phyloP scores from a whole-genome alignment of 495 filamentous ascomycete species.

The Penicilliopsis zonata region DNA sequence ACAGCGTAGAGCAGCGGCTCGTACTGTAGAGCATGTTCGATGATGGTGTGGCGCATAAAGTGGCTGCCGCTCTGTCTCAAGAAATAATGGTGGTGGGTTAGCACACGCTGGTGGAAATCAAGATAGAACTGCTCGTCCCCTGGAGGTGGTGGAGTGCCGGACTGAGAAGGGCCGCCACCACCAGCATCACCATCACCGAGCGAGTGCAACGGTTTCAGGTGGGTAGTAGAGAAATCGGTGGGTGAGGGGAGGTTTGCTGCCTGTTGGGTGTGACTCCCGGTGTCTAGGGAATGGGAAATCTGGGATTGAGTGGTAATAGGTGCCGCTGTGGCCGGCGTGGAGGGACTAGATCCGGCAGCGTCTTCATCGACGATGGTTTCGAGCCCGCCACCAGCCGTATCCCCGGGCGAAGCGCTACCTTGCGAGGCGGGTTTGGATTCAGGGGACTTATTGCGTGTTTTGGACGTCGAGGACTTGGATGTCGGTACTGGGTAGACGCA shows the following conservation, averaged over 20 bases:
- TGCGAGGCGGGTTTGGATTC: conserved; percentile 30
- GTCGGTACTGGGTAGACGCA: conserved; percentile 72
- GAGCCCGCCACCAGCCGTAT: conserved; percentile 28
- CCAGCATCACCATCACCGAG: too few relatives aligned
- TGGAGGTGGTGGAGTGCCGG: too few relatives aligned
- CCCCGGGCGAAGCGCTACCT: conserved; percentile 29
- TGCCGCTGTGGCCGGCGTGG: too few relatives aligned
- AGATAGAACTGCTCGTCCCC: conserved; percentile 69
- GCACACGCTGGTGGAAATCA: conserved; percentile 58
- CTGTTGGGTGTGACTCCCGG: too few relatives aligned
- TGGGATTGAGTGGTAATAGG: too few relatives aligned
- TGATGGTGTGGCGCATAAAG: conserved; percentile 61
- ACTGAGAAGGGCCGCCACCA: too few relatives aligned
- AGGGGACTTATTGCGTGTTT: conserved; percentile 27
- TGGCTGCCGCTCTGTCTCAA: conserved; percentile 51
- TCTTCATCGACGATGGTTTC: conserved; percentile 59
- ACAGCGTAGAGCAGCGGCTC: conserved; percentile 82
- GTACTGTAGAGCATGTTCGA: conserved; percentile 61
- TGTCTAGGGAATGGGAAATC: too few relatives aligned
- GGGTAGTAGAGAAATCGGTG: too few relatives aligned
- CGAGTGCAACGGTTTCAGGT: too few relatives aligned
- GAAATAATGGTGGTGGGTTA: conserved; percentile 73
- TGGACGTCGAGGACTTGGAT: conserved; percentile 22
- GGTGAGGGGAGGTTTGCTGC: too few relatives aligned
- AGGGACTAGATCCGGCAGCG: too few relatives aligned